Evolutionary conservation across 2,329 filamentous ascomycete genomes (phyloP), one percentile per base, ranked within the genome.

Genomic region (Fusarium armeniacum): DNA sequence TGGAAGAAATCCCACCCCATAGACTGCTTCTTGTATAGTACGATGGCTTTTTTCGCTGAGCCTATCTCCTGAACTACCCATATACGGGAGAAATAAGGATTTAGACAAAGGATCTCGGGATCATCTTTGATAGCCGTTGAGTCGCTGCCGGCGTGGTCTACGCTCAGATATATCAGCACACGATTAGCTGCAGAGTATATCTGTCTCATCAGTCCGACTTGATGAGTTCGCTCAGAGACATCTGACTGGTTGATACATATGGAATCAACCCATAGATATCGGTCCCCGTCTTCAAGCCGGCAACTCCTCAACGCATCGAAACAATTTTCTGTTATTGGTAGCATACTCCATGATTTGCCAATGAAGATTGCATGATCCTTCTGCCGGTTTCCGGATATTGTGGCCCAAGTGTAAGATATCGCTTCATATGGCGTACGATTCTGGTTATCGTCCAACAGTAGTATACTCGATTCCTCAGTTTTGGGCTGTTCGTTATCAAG

Each of bases 211-310:
- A 60, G 18, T 0, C 52, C 6, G 0, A 60, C 57, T 60, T 60
- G 53, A 1, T 60, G 57, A 0, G 57, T 60, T 7, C 57, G 24
- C 6, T 60, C 57, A 26, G 26, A 58, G 0, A 47, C 3, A 5
- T 58, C 10, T 11, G 33, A 47, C 52, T 59, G 52, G 9, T 59
- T 35, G 35, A 57, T 57, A 13, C 54, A 52, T 9, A 58, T 58
- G 2, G 55, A 38, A 7, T 53, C 55, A 7, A 58, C 20, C 57
- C 52, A 59, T 4, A 59, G 11, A 7, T 6, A 11, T 6, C 52
- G 20, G 22, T 60, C 41, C 36, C 2, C 13, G 1, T 28, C 40
- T 18, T 58, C 15, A 2, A 40, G 41, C 0, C 52, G 57, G 10
- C 57, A 60, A 1, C 46, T 47, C 1, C 12, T 43, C 0, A 60